These are phyloP conservation scores for Phytophthora colocasiae DNA, from an alignment of 352 stramenopile genomes.

Conservation along the genomic window DNA sequence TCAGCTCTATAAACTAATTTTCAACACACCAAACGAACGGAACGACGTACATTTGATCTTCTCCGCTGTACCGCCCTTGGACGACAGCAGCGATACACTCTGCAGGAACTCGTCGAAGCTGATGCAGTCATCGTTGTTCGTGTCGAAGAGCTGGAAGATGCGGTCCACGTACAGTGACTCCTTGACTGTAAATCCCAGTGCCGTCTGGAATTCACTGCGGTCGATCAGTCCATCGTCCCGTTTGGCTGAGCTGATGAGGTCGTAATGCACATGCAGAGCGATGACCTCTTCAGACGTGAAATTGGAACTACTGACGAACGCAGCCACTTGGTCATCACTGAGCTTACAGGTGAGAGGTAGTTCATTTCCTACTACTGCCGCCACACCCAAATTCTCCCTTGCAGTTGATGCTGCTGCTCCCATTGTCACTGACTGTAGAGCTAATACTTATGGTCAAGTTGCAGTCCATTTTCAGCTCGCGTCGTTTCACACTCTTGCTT, in stretches of 20 bases:
- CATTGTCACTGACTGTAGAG: conserved; percentile 35
- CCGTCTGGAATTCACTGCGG: conserved; percentile 82
- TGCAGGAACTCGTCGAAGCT: conserved; percentile 83
- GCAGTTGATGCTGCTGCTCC: conserved; percentile 69
- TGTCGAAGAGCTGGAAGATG: conserved; percentile 84
- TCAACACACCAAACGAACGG: not conserved
- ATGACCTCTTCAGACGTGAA: conserved; percentile 71
- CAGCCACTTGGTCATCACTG: conserved; percentile 54
- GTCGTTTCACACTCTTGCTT: conserved; percentile 11
- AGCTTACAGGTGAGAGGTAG: conserved; percentile 59
- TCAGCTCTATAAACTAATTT: not conserved
- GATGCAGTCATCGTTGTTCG: conserved; percentile 82
- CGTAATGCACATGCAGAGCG: conserved; percentile 67
- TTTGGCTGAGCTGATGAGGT: conserved; percentile 69
- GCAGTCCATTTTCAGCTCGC: conserved; percentile 18
- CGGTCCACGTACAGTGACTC: conserved; percentile 86
- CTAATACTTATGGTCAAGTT: conserved; percentile 11
- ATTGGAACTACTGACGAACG: conserved; percentile 49
- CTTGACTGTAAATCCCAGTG: conserved; percentile 78
- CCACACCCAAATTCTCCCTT: conserved; percentile 46
- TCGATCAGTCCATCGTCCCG: conserved; percentile 80
- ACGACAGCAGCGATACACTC: conserved; percentile 76
- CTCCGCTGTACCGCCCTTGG: conserved; percentile 66
- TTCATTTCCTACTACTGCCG: not conserved
- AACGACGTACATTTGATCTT: conserved; percentile 72